Percentiles rank a stretch among this genome's conserved stretches.
These are phyloP conservation scores for Oryza meridionalis DNA, from an alignment of 176 grass and related monocot species.

Conservation along the genomic window DNA sequence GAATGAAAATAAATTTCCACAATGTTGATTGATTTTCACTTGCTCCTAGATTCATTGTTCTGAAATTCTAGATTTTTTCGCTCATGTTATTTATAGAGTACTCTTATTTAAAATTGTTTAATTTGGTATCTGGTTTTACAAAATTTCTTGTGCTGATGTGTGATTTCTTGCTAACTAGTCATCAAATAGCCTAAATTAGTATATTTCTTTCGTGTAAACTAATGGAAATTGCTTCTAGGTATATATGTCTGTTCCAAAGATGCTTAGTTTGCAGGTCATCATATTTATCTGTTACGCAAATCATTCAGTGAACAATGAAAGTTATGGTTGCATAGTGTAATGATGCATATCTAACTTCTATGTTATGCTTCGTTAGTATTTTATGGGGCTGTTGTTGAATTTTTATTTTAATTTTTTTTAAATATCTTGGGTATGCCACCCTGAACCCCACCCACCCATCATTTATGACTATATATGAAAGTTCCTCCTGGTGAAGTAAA, in stretches of 20 bases:
- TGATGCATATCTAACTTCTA: background rate
- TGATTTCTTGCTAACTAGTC: background rate
- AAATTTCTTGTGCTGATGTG: constrained; percentile 3
- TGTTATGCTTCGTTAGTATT: background rate
- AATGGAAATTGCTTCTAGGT: background rate
- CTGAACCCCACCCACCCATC: background rate
- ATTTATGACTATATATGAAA: background rate
- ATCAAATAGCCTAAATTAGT: background rate
- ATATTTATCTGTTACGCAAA: background rate
- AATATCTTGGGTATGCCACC: background rate
- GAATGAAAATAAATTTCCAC: constrained; percentile 3
- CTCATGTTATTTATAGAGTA: background rate
- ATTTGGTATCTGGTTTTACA: background rate
- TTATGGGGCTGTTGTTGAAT: background rate
- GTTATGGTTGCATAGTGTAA: background rate
- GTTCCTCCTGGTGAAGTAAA: background rate
- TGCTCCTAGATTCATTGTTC: background rate
- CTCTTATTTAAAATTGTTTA: background rate
- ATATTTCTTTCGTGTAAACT: background rate
- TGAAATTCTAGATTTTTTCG: background rate
- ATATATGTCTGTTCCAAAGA: background rate
- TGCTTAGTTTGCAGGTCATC: background rate
- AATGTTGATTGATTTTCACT: constrained; percentile 3
- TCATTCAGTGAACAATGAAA: background rate
- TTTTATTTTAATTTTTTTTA: background rate